Evolutionary conservation across 2,329 filamentous ascomycete species (phyloP).

Genomic region (Monilinia vaccinii-corymbosi): DNA sequence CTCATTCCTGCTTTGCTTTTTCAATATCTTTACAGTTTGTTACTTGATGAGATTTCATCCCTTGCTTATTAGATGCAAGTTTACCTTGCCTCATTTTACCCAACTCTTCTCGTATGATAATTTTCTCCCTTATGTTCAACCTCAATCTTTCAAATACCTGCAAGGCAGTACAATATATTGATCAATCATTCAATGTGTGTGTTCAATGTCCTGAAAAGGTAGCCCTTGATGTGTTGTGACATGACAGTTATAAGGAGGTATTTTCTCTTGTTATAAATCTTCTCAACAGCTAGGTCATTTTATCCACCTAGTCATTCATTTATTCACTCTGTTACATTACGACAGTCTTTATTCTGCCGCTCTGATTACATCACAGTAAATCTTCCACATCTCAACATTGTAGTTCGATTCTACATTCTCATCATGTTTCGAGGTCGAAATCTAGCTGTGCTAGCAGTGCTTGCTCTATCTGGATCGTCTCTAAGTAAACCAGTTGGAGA

Average conservation of each 20-base stretch:
- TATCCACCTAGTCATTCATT: not conserved
- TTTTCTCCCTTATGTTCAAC: not conserved
- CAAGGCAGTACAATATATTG: conserved; percentile 13
- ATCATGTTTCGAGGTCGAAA: conserved; percentile 8
- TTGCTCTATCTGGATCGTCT: conserved; percentile 5
- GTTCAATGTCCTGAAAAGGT: not conserved
- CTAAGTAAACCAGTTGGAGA: conserved; percentile 9
- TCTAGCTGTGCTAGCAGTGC: not conserved
- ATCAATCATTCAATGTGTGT: not conserved
- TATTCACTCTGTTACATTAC: not conserved
- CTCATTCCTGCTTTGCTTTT: not conserved
- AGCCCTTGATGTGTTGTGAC: not conserved
- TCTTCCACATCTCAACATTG: not conserved
- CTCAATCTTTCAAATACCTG: not conserved
- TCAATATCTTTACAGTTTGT: not conserved
- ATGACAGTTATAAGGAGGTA: not conserved
- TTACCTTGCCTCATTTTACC: not conserved
- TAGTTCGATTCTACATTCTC: not conserved
- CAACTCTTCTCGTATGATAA: not conserved
- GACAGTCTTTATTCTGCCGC: conserved; percentile 8
- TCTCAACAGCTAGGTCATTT: not conserved
- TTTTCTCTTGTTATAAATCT: not conserved
- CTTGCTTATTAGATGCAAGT: not conserved
- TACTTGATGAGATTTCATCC: not conserved
- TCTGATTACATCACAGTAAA: not conserved